Evolutionary conservation across 192 early-diverging fungal species (phyloP).

Genomic region (Coemansia sp.): DNA sequence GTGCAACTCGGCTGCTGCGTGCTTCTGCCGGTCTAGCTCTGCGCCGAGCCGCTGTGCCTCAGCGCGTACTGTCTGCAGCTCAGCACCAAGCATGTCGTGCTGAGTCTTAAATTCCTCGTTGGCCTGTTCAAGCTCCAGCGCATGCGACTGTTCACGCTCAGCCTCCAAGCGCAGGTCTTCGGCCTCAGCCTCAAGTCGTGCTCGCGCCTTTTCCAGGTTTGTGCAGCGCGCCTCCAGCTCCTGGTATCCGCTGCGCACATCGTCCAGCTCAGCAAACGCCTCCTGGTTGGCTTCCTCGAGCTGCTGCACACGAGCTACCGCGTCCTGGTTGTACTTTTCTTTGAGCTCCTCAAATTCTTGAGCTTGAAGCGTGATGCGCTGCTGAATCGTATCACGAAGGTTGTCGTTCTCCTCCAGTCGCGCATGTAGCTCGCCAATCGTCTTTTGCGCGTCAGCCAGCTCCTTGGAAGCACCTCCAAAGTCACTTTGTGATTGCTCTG

Average conservation of each 20-base stretch:
- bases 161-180: constrained; percentile 74
- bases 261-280: constrained; percentile 64
- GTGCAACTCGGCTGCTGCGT: constrained; percentile 21
- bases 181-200: constrained; percentile 65
- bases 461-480: constrained; percentile 9
- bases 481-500: constrained; percentile 5
- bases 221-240: constrained; percentile 59
- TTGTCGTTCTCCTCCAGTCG: constrained; percentile 65
- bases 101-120: constrained; percentile 60
- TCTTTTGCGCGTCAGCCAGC: constrained; percentile 40
- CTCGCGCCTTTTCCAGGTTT: constrained; percentile 71
- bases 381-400: constrained; percentile 51
- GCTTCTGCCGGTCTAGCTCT: constrained; percentile 15
- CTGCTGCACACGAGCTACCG: constrained; percentile 54
- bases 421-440: constrained; percentile 62
- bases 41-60: constrained; percentile 9
- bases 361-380: constrained; percentile 59
- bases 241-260: constrained; percentile 63
- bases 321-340: constrained; percentile 64
- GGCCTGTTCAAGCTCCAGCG: constrained; percentile 50
- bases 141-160: constrained; percentile 69
- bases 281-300: constrained; percentile 59
- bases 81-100: constrained; percentile 40
- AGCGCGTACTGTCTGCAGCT: constrained; percentile 17
- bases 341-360: constrained; percentile 65